Base-by-base conservation (phyloP, 257 asterid species). In the Solanum lycopersicoides region DNA sequence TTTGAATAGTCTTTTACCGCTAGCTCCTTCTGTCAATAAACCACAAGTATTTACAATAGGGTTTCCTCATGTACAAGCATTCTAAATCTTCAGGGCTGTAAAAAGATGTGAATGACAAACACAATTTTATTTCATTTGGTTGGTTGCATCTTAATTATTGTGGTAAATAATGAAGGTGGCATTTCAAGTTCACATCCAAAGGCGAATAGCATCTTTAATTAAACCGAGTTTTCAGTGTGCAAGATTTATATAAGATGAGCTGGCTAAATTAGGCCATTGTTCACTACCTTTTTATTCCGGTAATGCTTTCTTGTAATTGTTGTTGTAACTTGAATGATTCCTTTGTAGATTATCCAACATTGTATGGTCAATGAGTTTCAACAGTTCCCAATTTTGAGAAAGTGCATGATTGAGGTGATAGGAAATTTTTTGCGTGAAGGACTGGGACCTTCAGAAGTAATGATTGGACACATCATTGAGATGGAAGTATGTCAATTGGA, bases 141-240 rank as follows among this genome's bases (percentile, higher is more conserved):
- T 42, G 42, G 41, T 68, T 42, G 44, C 30, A 41, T 68, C 73
- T 41, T 41, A 25, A 34, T 39, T 85, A 69, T 72, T 87, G 83
- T 82, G 37, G 16, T 28, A 39, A 39, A 88, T 76, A 35, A 18
- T 92, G 88, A 66, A 95, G 99, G 98, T 94, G 73, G 98, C 99
- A 65, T 96, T 97, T 91, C 99, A 97, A 91, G 97, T 95, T 92
- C 98, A 96, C 89, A 88, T 95, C 85, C 93, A 96, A 88, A 95
- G 94, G 84, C 98, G 96, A 91, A 96, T 97, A 53, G 95, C 98
- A 83, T 97, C 98, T 20, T 89, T 97, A 86, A 91, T 92, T 95
- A 98, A 97, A 88, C 99, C 99, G 59, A 97, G 99, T 92, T 96
- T 97, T 86, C 99, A 97, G 90, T 97, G 99, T 91, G 96, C 99